phyloP scores from a whole-genome alignment of 352 stramenopile species.

The Peronospora farinosa region DNA sequence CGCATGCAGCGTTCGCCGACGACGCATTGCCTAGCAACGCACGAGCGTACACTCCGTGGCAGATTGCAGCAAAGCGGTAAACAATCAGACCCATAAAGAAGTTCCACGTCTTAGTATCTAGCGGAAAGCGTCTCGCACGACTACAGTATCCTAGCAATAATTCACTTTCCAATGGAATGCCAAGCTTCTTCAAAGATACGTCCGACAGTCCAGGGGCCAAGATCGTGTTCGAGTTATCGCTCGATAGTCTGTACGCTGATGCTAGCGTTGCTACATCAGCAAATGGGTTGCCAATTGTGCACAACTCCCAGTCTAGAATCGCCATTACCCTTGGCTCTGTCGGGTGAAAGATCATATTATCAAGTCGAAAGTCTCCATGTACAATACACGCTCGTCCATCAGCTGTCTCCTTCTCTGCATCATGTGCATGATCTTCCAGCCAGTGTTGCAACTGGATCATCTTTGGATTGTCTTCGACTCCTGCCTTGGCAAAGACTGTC shows the following conservation, averaged over 20 bases:
- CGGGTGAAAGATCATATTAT: slow-evolving; percentile 85
- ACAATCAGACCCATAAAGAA: slow-evolving; percentile 69
- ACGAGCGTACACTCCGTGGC: slow-evolving; percentile 73
- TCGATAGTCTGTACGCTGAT: slow-evolving; percentile 46
- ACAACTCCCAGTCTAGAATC: slow-evolving; percentile 86
- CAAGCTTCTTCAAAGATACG: slow-evolving; percentile 42
- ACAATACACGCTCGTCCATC: slow-evolving; percentile 44
- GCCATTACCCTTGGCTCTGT: slow-evolving; percentile 76
- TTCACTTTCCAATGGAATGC: slow-evolving; percentile 58
- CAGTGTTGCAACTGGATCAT: slow-evolving; percentile 50
- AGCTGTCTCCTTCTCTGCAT: slow-evolving; percentile 43
- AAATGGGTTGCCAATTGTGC: slow-evolving; percentile 82
- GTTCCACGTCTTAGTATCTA: slow-evolving; percentile 52
- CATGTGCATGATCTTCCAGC: slow-evolving; percentile 48
- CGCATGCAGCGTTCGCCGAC: slow-evolving; percentile 58
- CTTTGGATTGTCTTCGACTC: slow-evolving; percentile 49
- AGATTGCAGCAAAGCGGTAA: slow-evolving; percentile 76
- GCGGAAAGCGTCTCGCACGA: slow-evolving; percentile 44
- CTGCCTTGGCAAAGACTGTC: slow-evolving; percentile 39
- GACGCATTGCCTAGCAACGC: slow-evolving; percentile 73
- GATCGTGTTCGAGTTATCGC: slow-evolving; percentile 36
- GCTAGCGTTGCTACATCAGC: slow-evolving; percentile 67
- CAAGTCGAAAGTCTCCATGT: slow-evolving; percentile 84
- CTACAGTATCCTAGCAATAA: slow-evolving; percentile 57
- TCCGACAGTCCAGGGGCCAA: slow-evolving; percentile 48